Evolutionary conservation across 257 asterid species (phyloP), one percentile per base, ranked within the genome.

Genomic region (Cordia subcordata): DNA sequence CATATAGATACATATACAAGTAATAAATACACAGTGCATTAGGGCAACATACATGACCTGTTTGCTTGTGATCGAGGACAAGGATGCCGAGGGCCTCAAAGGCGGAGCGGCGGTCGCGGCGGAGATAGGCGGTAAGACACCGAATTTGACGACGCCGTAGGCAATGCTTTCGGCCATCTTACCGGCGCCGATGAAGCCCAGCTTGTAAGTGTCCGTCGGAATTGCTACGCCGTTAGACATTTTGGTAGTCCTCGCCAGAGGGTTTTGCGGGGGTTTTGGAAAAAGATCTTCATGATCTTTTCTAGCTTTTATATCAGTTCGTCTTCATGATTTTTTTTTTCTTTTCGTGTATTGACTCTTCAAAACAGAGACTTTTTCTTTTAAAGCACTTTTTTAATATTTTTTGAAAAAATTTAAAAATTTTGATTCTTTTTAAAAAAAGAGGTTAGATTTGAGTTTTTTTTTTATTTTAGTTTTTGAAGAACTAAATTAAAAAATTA

Each of bases 161-260:
- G 95, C 96, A 55, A 91, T 88, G 82, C 96, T 91, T 72, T 88
- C 96, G 6, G 98, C 94, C 90, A 91, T 70, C 78, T 91, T 91
- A 1, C 98, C 98, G 46, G 95, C 98, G 58, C 98, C 98, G 22
- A 91, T 77, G 44, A 91, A 91, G 3, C 98, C 96, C 21, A 91
- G 74, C 46, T 79, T 88, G 85, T 69, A 90, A n/a, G 83, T 66
- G 21, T 87, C 96, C 8, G 64, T 39, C 14, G 84, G 82, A 65
- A 85, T 74, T 1, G 88, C 83, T 37, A 63, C 66, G 35, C 70
- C 51, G 16, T 13, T 49, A 16, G 54, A 49, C 54, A 49, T 49
- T 4, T 47, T 47, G n/a, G n/a, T 10, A 6, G 35, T 27, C 3
- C 6, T 27, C 35, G 35, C 8, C 8, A 14, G 52, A 1, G 5